These are phyloP conservation scores for Quambalaria eucalypti DNA, from an alignment of 1,284 basidiomycete species.

Conservation along the genomic window DNA sequence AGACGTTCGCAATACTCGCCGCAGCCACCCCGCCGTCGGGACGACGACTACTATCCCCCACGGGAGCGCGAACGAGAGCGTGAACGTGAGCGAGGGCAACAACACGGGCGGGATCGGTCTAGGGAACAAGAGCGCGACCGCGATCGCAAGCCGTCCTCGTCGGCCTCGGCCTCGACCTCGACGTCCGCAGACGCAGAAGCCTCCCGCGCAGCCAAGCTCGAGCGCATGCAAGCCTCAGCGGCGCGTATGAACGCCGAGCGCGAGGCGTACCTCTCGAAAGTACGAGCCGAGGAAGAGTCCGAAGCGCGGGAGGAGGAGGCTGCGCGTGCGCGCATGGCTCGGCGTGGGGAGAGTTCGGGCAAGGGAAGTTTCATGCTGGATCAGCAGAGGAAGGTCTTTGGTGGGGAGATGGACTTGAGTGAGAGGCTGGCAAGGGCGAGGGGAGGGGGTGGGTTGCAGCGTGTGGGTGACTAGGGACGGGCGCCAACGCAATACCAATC, in stretches of 20 bases:
- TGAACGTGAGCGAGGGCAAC: too few relatives aligned
- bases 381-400: constrained; percentile 33
- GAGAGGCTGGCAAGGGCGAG: background rate
- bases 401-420: constrained; percentile 5
- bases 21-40: constrained; percentile 32
- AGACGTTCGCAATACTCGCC: constrained; percentile 13
- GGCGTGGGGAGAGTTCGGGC: constrained; percentile 19
- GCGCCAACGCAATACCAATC: too few relatives aligned
- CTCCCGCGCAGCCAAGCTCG: constrained; percentile 69
- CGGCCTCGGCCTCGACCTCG: constrained; percentile 3
- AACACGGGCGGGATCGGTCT: too few relatives aligned
- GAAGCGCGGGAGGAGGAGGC: constrained; percentile 24
- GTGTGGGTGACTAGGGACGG: background rate
- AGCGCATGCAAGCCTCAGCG: constrained; percentile 73
- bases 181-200: constrained; percentile 47
- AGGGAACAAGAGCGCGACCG: background rate
- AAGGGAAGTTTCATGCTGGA: constrained; percentile 31
- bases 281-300: constrained; percentile 24
- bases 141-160: constrained; percentile 2
- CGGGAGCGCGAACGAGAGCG: background rate
- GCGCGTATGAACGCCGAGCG: constrained; percentile 58
- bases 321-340: constrained; percentile 13
- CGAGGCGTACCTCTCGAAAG: constrained; percentile 21
- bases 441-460: background rate
- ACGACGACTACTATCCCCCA: constrained; percentile 4